phyloP scores from a whole-genome alignment of 2,329 filamentous ascomycete genomes.

The Lachnellula cervina region DNA sequence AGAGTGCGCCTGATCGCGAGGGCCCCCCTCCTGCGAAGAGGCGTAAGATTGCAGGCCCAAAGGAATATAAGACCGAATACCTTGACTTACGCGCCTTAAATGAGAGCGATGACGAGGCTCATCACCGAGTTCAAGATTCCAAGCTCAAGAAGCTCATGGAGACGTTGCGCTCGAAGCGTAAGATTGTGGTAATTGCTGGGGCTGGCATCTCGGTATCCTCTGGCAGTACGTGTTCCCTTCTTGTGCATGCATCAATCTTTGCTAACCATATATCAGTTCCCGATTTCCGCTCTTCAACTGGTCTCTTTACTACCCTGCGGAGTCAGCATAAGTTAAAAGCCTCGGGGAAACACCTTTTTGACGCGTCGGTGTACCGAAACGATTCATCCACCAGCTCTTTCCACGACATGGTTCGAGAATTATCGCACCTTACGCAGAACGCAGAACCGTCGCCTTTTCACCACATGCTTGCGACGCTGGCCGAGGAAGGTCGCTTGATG shows the following conservation, averaged over 20 bases:
- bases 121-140: constrained; percentile 49
- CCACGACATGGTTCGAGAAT: constrained; percentile 89
- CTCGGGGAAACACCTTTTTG: constrained; percentile 93
- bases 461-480: constrained; percentile 85
- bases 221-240: constrained; percentile 60
- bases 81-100: constrained; percentile 61
- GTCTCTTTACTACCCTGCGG: constrained; percentile 80
- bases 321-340: constrained; percentile 86
- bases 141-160: constrained; percentile 67
- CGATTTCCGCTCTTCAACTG: constrained; percentile 88
- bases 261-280: constrained; percentile 55
- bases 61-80: constrained; percentile 73
- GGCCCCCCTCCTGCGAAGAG: constrained; percentile 70
- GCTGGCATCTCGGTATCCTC: constrained; percentile 96
- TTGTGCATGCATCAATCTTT: constrained; percentile 5
- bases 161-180: constrained; percentile 80
- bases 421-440: constrained; percentile 71
- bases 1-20: constrained; percentile 36
- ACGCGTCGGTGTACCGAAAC: constrained; percentile 95
- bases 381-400: constrained; percentile 84
- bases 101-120: constrained; percentile 41
- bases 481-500: constrained; percentile 78
- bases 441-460: constrained; percentile 87
- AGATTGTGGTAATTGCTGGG: constrained; percentile 94
- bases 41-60: constrained; percentile 59